Evolutionary conservation across 2,329 filamentous ascomycete species (phyloP).

Genomic region (Cladobotryum mycophilum): DNA sequence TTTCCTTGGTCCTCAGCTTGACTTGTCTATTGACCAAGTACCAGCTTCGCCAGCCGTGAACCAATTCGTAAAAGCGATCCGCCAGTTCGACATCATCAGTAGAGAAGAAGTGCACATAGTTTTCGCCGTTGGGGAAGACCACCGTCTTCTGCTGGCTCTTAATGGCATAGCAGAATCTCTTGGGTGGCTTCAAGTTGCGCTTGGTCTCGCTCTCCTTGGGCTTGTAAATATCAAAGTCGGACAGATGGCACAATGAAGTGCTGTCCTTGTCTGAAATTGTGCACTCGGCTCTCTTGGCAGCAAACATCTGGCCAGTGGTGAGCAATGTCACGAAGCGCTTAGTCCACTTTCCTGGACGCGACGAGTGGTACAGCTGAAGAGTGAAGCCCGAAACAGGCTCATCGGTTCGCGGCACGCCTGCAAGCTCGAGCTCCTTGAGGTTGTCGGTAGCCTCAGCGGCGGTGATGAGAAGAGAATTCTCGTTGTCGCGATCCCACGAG

Average conservation of each 20-base stretch:
- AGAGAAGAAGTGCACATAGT: constrained; percentile 89
- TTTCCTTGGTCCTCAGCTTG: constrained; percentile 36
- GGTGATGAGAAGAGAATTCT: constrained; percentile 67
- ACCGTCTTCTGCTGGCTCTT: constrained; percentile 87
- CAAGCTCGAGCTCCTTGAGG: constrained; percentile 56
- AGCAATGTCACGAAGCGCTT: constrained; percentile 75
- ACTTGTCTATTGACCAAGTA: constrained; percentile 71
- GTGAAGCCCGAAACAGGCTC: constrained; percentile 60
- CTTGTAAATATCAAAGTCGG: constrained; percentile 87
- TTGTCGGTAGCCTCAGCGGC: constrained; percentile 50
- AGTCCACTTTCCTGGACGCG: constrained; percentile 78
- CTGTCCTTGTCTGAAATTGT: constrained; percentile 58
- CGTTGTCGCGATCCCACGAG: constrained; percentile 79
- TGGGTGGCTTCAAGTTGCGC: constrained; percentile 73
- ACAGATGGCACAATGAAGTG: constrained; percentile 71
- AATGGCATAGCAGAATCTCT: constrained; percentile 77
- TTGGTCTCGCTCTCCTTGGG: constrained; percentile 62
- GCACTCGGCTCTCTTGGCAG: constrained; percentile 64
- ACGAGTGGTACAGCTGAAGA: constrained; percentile 72
- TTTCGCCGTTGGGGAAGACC: constrained; percentile 74
- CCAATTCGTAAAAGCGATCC: constrained; percentile 59
- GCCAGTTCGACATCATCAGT: constrained; percentile 66
- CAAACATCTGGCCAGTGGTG: constrained; percentile 63
- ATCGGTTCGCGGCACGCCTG: constrained; percentile 51
- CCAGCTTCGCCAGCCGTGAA: constrained; percentile 87